Evolutionary conservation across 1,284 basidiomycete species (phyloP), one percentile per base, ranked within the genome.

Genomic region (Gomphus sp.): DNA sequence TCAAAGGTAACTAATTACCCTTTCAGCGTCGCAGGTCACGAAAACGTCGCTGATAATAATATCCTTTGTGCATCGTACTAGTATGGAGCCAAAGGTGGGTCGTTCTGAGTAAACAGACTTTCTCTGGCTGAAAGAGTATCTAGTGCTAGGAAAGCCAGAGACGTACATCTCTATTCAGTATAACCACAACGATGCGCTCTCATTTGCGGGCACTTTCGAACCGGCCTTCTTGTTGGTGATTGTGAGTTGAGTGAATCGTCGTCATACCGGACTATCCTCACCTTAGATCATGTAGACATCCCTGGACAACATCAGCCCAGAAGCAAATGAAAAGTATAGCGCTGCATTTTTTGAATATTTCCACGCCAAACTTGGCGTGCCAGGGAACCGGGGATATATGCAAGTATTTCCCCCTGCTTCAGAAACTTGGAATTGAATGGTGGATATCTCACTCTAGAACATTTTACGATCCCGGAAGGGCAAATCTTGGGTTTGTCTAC

Each of bases 141-240:
- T 39, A 59, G 58, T 74, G 4, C 68, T 87, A 52, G 68, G 69
- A 1, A 86, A 85, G 66, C 82, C 82, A 0, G 78, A 83, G 64
- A 48, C 61, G 7, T 76, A 76, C 62, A 80, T 87, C 61, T 74
- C 74, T 10, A 71, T 81, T 60, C 73, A 74, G 59, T 77, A 81
- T 64, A 74, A 68, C 16, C 76, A 84, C 69, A 80, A 82, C 60
- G 80, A 85, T 55, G 74, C 71, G 39, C 73, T 85, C 62, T 76
- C 80, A 6, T 87, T 82, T 66, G 72, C 65, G 16, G 84, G 84
- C 6, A 78, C 77, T 9, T 79, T 84, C 54, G 84, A 85, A 16
- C 85, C 85, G 31, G 81, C 84, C 1, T 79, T 84, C 67, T 70
- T 77, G 54, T 69, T 87, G 62, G 70, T 67, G 50, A 71, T 85